phyloP scores from a whole-genome alignment of 306 rosid species.

The Lathyrus aphaca region DNA sequence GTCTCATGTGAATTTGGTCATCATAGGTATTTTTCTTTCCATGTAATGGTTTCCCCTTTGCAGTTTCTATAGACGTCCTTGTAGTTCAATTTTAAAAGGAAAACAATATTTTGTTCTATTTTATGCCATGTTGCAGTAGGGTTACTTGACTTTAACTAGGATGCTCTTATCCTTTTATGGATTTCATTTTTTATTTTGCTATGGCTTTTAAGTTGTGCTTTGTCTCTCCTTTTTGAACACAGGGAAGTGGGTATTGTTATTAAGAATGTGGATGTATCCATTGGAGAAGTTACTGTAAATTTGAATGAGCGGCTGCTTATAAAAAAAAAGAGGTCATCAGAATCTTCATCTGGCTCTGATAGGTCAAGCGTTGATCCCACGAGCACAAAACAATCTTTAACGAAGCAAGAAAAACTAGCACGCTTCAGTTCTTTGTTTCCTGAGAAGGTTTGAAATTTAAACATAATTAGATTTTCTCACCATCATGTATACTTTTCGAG shows the following conservation, averaged over 20 bases:
- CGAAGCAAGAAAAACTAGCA: slow-evolving; percentile 53
- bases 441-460: slow-evolving; percentile 70
- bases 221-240: slow-evolving; percentile 46
- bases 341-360: slow-evolving; percentile 56
- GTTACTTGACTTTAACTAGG: slow-evolving; percentile 21
- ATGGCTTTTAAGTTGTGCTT: slow-evolving; percentile 25
- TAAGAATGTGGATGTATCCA: slow-evolving; percentile 61
- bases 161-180: background rate
- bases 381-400: slow-evolving; percentile 47
- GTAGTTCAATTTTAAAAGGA: background rate
- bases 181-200: slow-evolving; percentile 33
- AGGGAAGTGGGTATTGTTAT: slow-evolving; percentile 78
- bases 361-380: slow-evolving; percentile 49
- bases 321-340: slow-evolving; percentile 62
- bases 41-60: slow-evolving; percentile 4
- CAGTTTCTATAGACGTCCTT: slow-evolving; percentile 8
- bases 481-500: slow-evolving; percentile 1
- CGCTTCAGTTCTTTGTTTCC: slow-evolving; percentile 63
- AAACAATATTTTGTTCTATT: background rate
- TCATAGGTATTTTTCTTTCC: slow-evolving; percentile 66
- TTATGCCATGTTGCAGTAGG: background rate
- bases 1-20: slow-evolving; percentile 76
- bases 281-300: slow-evolving; percentile 69
- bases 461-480: background rate
- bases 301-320: slow-evolving; percentile 72